A percentile compares a stretch with the other conserved stretches of the same genome.
phyloP scores from a whole-genome alignment of 2,329 filamentous ascomycete species.

The Aspergillus vadensis region DNA sequence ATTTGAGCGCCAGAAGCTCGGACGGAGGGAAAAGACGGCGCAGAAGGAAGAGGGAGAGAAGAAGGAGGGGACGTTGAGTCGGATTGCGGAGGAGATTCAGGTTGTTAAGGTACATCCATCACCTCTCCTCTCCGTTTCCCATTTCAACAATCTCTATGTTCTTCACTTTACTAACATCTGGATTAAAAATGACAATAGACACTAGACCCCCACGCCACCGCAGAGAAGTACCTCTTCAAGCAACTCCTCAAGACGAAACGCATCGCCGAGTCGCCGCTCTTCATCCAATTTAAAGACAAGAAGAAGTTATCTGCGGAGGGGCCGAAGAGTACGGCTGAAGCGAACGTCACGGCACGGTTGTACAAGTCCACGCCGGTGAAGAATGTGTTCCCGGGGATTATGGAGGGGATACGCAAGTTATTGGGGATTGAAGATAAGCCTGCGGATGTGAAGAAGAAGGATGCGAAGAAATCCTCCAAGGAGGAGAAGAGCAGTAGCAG shows the following conservation, averaged over 20 bases:
- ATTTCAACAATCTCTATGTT: no score
- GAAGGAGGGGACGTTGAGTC: constrained; percentile 35
- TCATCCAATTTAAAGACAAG: constrained; percentile 46
- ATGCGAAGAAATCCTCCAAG: neutral
- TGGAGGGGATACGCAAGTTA: constrained; percentile 43
- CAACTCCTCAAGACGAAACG: constrained; percentile 60
- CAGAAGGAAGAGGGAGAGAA: constrained; percentile 44
- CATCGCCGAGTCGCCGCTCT: constrained; percentile 53
- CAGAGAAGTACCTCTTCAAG: constrained; percentile 59
- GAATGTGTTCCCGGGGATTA: constrained; percentile 53
- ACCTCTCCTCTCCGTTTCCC: no score
- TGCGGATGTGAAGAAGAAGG: constrained; percentile 15
- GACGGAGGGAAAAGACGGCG: constrained; percentile 60
- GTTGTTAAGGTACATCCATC: constrained; percentile 56
- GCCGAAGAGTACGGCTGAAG: constrained; percentile 48
- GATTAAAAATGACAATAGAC: constrained; percentile 34
- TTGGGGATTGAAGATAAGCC: constrained; percentile 37
- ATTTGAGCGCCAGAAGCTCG: constrained; percentile 66
- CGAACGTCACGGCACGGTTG: constrained; percentile 61
- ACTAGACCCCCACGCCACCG: constrained; percentile 54
- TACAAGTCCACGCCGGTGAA: constrained; percentile 63
- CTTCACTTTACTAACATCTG: constrained; percentile 8
- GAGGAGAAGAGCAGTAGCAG: neutral
- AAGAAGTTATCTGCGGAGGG: constrained; percentile 40
- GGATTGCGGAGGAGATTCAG: constrained; percentile 57